phyloP scores from a whole-genome alignment of 208 protist species.

The Leishmania martiniquensis region DNA sequence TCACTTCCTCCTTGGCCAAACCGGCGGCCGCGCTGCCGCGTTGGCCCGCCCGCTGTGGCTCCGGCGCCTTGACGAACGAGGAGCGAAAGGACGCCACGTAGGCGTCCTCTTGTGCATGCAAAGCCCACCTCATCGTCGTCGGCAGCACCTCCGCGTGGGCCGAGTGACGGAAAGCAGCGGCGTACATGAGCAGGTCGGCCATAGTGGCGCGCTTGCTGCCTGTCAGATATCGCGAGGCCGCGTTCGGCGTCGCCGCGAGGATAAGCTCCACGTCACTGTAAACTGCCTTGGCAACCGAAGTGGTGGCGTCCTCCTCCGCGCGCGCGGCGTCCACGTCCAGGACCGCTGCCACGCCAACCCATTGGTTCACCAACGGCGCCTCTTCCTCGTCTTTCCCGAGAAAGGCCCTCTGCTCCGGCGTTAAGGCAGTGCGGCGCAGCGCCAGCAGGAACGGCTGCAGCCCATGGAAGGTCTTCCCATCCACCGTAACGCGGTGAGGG shows the following conservation, averaged over 20 bases:
- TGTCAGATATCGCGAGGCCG: conserved; percentile 42
- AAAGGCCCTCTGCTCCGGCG: conserved; percentile 32
- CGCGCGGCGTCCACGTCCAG: conserved; percentile 30
- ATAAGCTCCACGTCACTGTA: conserved; percentile 57
- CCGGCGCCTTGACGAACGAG: conserved; percentile 9
- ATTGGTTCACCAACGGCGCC: conserved; percentile 58
- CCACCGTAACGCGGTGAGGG: conserved; percentile 31
- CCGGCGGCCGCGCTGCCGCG: not conserved
- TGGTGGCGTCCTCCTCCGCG: conserved; percentile 11
- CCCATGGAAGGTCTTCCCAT: conserved; percentile 31
- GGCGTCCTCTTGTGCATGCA: conserved; percentile 42
- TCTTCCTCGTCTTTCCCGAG: conserved; percentile 38
- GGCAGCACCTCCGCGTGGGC: conserved; percentile 30
- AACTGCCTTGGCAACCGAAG: conserved; percentile 41
- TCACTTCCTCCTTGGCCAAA: conserved; percentile 17
- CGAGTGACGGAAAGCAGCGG: conserved; percentile 54
- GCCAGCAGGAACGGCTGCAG: conserved; percentile 39
- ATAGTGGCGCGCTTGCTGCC: conserved; percentile 58
- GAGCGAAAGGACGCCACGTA: conserved; percentile 43
- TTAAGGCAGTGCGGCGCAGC: conserved; percentile 31
- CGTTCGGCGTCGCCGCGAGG: conserved; percentile 24
- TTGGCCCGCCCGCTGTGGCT: conserved; percentile 2
- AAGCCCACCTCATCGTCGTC: conserved; percentile 46
- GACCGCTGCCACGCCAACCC: conserved; percentile 46
- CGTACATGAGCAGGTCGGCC: conserved; percentile 77